Percentiles rank a stretch among this genome's conserved stretches.
Conservation (phyloP, 2,329 filamentous ascomycete species). For the Pseudocercospora fijiensis region DNA sequence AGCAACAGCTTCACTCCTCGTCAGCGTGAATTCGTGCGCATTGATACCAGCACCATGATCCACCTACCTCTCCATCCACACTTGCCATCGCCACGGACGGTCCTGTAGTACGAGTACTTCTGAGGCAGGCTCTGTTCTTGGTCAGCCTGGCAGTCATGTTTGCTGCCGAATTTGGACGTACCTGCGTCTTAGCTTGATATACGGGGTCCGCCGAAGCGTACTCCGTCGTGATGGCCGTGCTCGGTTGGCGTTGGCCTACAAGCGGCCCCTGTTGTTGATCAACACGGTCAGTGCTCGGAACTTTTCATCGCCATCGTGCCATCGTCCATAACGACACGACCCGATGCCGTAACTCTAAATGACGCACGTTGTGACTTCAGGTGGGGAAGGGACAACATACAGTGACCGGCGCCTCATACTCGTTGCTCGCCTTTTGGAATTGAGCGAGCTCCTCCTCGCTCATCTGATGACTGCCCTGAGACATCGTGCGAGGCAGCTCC, state of each 20-base stretch:
- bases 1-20: constrained; percentile 66
- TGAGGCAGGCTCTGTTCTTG: constrained; percentile 67
- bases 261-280: constrained; percentile 66
- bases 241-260: constrained; percentile 75
- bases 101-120: constrained; percentile 83
- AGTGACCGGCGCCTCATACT: constrained; percentile 58
- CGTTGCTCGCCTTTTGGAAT: constrained; percentile 61
- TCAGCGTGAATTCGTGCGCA: constrained; percentile 28
- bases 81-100: constrained; percentile 87
- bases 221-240: constrained; percentile 73
- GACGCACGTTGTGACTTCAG: constrained; percentile 19
- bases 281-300: constrained; percentile 29
- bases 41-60: constrained; percentile 12
- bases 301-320: constrained; percentile 6
- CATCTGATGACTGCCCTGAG: constrained; percentile 25
- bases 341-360: constrained; percentile 27
- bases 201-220: constrained; percentile 85
- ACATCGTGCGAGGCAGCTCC: constrained; percentile 38
- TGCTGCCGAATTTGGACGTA: constrained; percentile 49
- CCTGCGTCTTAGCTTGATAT: constrained; percentile 83
- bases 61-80: constrained; percentile 93
- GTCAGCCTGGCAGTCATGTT: constrained; percentile 1
- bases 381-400: constrained; percentile 43
- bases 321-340: constrained; percentile 20
- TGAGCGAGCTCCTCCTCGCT: constrained; percentile 58